Base-by-base conservation (phyloP, 1,139 yeast species). In the Candida buenavistaensis region DNA sequence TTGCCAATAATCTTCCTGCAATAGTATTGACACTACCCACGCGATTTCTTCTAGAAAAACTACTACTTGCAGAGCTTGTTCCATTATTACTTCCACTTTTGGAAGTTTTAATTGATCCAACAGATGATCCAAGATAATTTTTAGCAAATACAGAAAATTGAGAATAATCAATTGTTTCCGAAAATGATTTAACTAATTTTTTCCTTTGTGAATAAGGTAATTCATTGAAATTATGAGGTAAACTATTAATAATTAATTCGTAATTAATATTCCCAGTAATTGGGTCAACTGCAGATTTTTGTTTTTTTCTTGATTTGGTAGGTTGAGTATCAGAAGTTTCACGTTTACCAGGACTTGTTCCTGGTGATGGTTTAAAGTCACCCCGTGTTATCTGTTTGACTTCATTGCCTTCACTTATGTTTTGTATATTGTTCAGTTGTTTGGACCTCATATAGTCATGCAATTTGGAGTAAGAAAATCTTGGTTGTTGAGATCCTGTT, bases 201-300 rank as follows among this genome's bases (percentile, higher is more conserved):
- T 78, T 77, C 29, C 94, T 62, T 49, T 81, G 86, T 4, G 86
- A 78, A 51, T 82, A 83, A 0, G 90, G 87, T 39, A 82, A 61
- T 11, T 77, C 78, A 32, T 71, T 65, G 51, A 81, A 84, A 49
- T 82, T 74, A 1, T 70, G 62, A 0, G 94, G 92, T 25, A 80
- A 57, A 39, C 72, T 64, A 39, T 59, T 62, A 13, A 70, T 46
- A 17, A 72, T 58, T 29, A 54, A 43, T 40, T 68, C 73, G 47
- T 64, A 68, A 41, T 62, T 59, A 16, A 60, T 44, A 21, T 58
- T 68, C 10, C 61, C 67, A 5, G 57, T 55, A 11, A 40, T 50
- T 16, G 59, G 57, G 28, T 54, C 53, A n/a, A 52, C 38, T 3
- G 45, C 37, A 2, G 58, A 42, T 37, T 51, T 57, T 23, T 46